phyloP scores from a whole-genome alignment of 352 stramenopile genomes.

The Elongisporangium senticosum region DNA sequence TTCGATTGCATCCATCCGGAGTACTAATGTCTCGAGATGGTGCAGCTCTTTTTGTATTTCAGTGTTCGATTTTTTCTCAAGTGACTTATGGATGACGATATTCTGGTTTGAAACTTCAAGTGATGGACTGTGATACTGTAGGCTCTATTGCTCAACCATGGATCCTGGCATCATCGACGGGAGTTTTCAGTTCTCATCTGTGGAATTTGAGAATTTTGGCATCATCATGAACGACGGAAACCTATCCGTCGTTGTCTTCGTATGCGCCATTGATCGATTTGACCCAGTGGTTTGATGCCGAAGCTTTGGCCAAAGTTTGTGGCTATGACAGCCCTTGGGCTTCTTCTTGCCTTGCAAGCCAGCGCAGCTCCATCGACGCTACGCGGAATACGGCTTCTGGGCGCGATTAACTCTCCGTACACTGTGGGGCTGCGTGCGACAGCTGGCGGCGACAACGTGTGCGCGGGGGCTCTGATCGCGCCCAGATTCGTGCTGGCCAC shows the following conservation, averaged over 20 bases:
- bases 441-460: neutral
- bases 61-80: neutral
- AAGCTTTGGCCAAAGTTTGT: neutral
- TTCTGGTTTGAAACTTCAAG: neutral
- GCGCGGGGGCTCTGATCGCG: neutral
- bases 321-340: neutral
- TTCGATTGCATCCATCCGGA: too few species aligned
- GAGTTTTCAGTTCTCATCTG: neutral
- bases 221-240: neutral
- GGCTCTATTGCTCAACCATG: too few species aligned
- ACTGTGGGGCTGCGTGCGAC: neutral
- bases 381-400: neutral
- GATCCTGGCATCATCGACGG: neutral
- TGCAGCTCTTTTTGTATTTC: too few species aligned
- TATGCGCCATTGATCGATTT: neutral
- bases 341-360: neutral
- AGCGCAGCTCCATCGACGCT: neutral
- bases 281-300: neutral
- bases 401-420: neutral
- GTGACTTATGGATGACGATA: neutral
- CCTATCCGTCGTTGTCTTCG: neutral
- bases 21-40: too few species aligned
- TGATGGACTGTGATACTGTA: neutral
- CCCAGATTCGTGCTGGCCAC: neutral
- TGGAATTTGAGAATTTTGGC: neutral